A percentile compares a stretch with the other conserved stretches of the same genome.
These are phyloP conservation scores for Verticillium dahliae DNA, from an alignment of 2,329 filamentous ascomycete genomes.

Conservation along the genomic window DNA sequence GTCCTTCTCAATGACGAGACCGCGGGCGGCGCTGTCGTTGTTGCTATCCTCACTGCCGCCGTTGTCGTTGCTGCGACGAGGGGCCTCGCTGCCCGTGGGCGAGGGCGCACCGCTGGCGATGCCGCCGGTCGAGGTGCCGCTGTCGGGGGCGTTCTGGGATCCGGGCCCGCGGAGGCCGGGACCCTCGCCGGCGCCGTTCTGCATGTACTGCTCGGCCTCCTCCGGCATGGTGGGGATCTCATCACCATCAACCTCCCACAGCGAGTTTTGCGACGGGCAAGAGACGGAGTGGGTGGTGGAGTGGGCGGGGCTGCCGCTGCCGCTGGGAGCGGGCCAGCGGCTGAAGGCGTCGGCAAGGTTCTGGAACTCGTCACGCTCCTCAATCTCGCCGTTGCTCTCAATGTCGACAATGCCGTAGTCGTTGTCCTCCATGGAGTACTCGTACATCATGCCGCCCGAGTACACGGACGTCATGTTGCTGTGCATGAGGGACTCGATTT, in stretches of 20 bases:
- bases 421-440: conserved; percentile 78
- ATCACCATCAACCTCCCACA: conserved; percentile 46
- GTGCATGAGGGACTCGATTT: conserved; percentile 74
- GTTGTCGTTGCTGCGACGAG: conserved; percentile 24
- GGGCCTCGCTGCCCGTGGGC: conserved; percentile 24
- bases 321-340: conserved; percentile 43
- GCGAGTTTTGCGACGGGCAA: conserved; percentile 41
- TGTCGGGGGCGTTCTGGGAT: conserved; percentile 44
- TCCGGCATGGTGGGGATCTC: conserved; percentile 45
- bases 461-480: conserved; percentile 81
- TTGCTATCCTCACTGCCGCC: conserved; percentile 9
- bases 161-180: conserved; percentile 46
- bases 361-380: conserved; percentile 56
- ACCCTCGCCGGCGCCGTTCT: conserved; percentile 43
- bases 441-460: conserved; percentile 93
- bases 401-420: conserved; percentile 75
- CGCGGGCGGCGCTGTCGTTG: conserved; percentile 23
- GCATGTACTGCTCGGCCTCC: conserved; percentile 44
- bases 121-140: conserved; percentile 38
- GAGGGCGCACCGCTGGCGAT: conserved; percentile 30
- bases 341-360: conserved; percentile 41
- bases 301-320: conserved; percentile 37
- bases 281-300: conserved; percentile 36
- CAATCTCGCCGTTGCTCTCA: conserved; percentile 43
- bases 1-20: conserved; percentile 17